Evolutionary conservation across 164 flowering plant species (phyloP), one percentile per base, ranked within the genome.

Genomic region (Chloranthus sessilifolius): DNA sequence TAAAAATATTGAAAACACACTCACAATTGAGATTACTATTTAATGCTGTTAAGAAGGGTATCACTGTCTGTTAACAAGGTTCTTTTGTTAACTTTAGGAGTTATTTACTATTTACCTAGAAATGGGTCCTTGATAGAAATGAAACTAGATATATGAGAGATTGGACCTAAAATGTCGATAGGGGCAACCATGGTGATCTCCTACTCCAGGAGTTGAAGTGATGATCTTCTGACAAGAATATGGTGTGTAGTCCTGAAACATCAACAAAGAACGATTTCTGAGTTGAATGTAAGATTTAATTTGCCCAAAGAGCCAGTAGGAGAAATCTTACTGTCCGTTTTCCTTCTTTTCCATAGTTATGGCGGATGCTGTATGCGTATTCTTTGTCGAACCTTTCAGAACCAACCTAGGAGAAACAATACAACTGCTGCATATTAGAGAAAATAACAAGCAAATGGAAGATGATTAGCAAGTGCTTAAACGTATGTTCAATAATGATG

Each of bases 141-240:
- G 24, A 26, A 35, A 23, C 22, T 7, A 28, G 20, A 23, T 23
- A 5, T 41, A 28, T 21, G 12, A 49, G 44, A 60, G 16, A 53
- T 11, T 31, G 26, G 15, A 91, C 98, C 98, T 85, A 74, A 91
- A 92, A 77, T 94, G 89, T 42, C 97, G 84, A 69, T 79, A 94
- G 6, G 99, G 99, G 59, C 99, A 94, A 21, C 99, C 99, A 67
- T 94, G 99, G 64, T 89, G 95, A 66, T 92, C 97, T 52, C 97
- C 97, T n/a, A 72, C 85, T 26, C 95, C 81, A 58, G 99, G 99
- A 50, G 89, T 78, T 30, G 82, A 78, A 47, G 80, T 68, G 56
- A 94, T 94, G 31, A 89, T 71, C 56, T 80, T 89, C 66, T 80
- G 90, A 71, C 99, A 94, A 26, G 96, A 79, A 75, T 74, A 87